Evolutionary conservation across 352 stramenopile genomes (phyloP).

Genomic region (Globisporangium mamillatum): DNA sequence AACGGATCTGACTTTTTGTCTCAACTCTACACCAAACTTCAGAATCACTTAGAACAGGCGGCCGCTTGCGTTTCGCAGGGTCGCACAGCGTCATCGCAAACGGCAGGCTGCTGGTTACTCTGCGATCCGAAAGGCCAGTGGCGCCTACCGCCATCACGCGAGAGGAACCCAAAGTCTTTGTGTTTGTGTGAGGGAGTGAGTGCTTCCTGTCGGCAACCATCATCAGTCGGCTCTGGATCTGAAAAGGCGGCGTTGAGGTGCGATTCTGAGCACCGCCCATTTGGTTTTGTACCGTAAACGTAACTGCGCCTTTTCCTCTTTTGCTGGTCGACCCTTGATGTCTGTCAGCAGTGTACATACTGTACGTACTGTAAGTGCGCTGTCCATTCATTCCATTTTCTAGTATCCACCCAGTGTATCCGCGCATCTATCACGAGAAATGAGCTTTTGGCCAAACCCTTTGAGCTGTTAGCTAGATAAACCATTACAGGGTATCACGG

Average conservation of each 20-base stretch:
- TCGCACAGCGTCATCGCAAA: not conserved
- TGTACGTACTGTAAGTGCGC: not conserved
- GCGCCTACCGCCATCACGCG: too few species aligned
- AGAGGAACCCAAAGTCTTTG: not conserved
- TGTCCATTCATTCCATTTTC: not conserved
- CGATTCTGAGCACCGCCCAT: not conserved
- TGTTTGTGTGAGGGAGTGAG: not conserved
- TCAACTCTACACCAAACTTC: conserved; percentile 6
- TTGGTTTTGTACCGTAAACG: not conserved
- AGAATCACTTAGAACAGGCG: conserved; percentile 11
- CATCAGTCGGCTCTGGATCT: too few species aligned
- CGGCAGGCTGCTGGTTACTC: not conserved
- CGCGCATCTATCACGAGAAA: too few species aligned
- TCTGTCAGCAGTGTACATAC: not conserved
- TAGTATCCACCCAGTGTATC: not conserved
- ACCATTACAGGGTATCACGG: too few species aligned
- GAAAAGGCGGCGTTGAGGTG: not conserved
- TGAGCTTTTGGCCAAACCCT: not conserved
- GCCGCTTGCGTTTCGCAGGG: conserved; percentile 3
- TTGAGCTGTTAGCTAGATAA: not conserved
- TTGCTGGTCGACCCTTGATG: not conserved
- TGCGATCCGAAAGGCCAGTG: too few species aligned
- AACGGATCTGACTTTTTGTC: not conserved
- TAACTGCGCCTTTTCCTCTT: not conserved
- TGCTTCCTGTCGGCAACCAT: too few species aligned